Conservation (phyloP, 78 protist genomes). For the Abeoforma whisleri region DNA sequence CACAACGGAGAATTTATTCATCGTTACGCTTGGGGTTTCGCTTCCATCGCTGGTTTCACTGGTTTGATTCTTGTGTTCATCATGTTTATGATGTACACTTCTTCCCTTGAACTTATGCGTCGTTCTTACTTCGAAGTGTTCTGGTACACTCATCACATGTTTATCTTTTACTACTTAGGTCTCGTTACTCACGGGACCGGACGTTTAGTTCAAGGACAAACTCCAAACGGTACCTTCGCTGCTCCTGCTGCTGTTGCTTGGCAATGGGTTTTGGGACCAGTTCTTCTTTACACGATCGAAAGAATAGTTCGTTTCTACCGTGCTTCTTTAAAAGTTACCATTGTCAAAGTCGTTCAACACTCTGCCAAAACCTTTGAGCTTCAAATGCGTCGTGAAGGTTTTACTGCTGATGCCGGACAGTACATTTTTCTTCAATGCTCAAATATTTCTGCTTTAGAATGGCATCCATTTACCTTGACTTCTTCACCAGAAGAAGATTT, state of each 20-base stretch:
- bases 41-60: slow-evolving; percentile 43
- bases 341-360: slow-evolving; percentile 56
- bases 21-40: slow-evolving; percentile 14
- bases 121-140: slow-evolving; percentile 70
- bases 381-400: slow-evolving; percentile 46
- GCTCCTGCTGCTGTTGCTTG: slow-evolving; percentile 49
- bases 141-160: slow-evolving; percentile 84
- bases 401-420: slow-evolving; percentile 72
- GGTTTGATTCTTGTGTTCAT: slow-evolving; percentile 54
- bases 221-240: neutral
- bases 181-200: slow-evolving; percentile 61
- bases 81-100: slow-evolving; percentile 70
- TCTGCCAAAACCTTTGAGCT: slow-evolving; percentile 61
- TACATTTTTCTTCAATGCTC: slow-evolving; percentile 75
- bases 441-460: slow-evolving; percentile 47
- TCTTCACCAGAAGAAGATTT: slow-evolving; percentile 74
- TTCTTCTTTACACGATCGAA: slow-evolving; percentile 63
- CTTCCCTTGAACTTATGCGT: slow-evolving; percentile 56
- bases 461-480: slow-evolving; percentile 89
- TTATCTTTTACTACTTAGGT: slow-evolving; percentile 63
- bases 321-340: slow-evolving; percentile 35
- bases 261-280: slow-evolving; percentile 69
- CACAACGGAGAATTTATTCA: neutral
- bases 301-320: slow-evolving; percentile 56
- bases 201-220: slow-evolving; percentile 1